Evolutionary conservation across 2,329 filamentous ascomycete species (phyloP).

Genomic region (Eutypa lata): DNA sequence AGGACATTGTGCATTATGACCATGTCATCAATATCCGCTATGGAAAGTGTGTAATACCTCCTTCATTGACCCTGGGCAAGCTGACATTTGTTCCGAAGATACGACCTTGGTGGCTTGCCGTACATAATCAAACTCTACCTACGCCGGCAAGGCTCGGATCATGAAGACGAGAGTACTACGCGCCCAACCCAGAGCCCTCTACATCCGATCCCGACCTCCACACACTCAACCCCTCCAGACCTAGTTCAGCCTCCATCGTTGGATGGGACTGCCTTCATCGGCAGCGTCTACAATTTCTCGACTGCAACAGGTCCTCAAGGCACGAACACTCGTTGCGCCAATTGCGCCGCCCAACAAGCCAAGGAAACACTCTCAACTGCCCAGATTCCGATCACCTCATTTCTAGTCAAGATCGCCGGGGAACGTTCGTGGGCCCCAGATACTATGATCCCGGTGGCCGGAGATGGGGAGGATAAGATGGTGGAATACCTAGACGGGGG

Average conservation of each 20-base stretch:
- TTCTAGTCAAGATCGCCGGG: slow-evolving; percentile 6
- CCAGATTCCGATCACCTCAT: slow-evolving; percentile 12
- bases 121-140: slow-evolving; percentile 14
- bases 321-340: slow-evolving; percentile 4
- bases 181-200: too few species aligned
- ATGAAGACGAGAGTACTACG: slow-evolving; percentile 1
- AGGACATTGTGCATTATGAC: slow-evolving; percentile 5
- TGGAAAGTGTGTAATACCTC: slow-evolving; percentile 7
- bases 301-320: too few species aligned
- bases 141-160: slow-evolving; percentile 3
- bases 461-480: too few species aligned
- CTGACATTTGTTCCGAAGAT: slow-evolving; percentile 4
- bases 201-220: too few species aligned
- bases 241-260: too few species aligned
- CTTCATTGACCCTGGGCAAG: neutral
- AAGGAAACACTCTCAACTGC: slow-evolving; percentile 8
- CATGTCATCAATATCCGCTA: slow-evolving; percentile 13
- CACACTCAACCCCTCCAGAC: too few species aligned
- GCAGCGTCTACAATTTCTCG: slow-evolving; percentile 14
- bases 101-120: slow-evolving; percentile 10
- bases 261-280: slow-evolving; percentile 5
- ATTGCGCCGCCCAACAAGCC: slow-evolving; percentile 10
- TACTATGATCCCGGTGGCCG: too few species aligned
- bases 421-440: too few species aligned
- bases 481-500: too few species aligned